phyloP scores from a whole-genome alignment of 345 rosid genomes.

The Populus ilicifolia region DNA sequence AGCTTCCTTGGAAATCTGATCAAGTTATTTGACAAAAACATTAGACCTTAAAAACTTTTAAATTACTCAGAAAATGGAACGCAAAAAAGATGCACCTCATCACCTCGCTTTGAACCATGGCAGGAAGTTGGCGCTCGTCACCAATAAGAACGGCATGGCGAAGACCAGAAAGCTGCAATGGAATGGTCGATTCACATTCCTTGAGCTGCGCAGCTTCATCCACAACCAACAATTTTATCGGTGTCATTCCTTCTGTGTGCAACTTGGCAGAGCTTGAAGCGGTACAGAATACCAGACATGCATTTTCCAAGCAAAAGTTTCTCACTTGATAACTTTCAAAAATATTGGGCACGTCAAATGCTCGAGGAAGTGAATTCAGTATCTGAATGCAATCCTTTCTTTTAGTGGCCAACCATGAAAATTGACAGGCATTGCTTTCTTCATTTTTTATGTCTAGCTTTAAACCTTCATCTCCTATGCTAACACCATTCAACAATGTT shows the following conservation, averaged over 20 bases:
- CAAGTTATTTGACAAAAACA: too few species aligned
- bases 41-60: background rate
- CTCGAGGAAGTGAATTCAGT: conserved; percentile 11
- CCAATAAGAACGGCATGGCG: conserved; percentile 44
- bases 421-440: background rate
- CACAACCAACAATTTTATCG: conserved; percentile 33
- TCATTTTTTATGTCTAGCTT: background rate
- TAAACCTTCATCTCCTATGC: background rate
- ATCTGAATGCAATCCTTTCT: conserved; percentile 1
- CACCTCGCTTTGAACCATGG: conserved; percentile 47
- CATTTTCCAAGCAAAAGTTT: conserved; percentile 28
- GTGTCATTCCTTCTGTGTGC: conserved; percentile 8
- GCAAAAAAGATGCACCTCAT: background rate
- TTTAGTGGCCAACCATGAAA: background rate
- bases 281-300: conserved; percentile 41
- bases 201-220: conserved; percentile 61
- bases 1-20: conserved; percentile 21
- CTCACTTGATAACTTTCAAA: background rate
- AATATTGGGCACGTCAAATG: background rate
- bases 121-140: conserved; percentile 47
- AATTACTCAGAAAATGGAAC: background rate
- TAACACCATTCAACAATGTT: background rate
- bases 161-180: conserved; percentile 44
- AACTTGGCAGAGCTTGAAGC: conserved; percentile 41
- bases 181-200: conserved; percentile 50